These are phyloP conservation scores for Schizopora paradoxa DNA, from an alignment of 1,284 basidiomycete species.

Conservation along the genomic window DNA sequence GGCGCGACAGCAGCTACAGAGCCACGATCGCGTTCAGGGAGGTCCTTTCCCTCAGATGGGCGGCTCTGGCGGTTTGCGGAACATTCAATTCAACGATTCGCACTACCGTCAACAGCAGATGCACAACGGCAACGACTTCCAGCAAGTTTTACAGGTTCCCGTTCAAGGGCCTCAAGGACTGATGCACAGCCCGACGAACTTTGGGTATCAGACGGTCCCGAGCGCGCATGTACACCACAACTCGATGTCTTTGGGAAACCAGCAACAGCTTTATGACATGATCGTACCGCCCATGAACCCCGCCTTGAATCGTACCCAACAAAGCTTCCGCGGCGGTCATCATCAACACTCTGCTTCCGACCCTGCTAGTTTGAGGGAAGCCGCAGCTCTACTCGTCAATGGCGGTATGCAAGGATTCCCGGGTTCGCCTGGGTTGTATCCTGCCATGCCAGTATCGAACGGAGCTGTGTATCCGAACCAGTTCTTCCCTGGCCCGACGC, in stretches of 20 bases:
- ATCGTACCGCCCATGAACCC: constrained; percentile 58
- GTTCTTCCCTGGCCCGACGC: constrained; percentile 44
- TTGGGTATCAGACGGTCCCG: constrained; percentile 47
- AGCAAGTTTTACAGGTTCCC: constrained; percentile 44
- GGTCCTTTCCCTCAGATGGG: constrained; percentile 28
- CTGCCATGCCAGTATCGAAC: constrained; percentile 39
- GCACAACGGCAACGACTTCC: constrained; percentile 16
- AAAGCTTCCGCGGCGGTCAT: constrained; percentile 55
- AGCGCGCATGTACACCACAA: constrained; percentile 36
- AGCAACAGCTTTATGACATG: constrained; percentile 75
- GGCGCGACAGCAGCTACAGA: constrained; percentile 37
- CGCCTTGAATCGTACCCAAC: constrained; percentile 67
- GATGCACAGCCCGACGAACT: constrained; percentile 45
- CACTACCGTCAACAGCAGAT: constrained; percentile 49
- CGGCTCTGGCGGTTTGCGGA: constrained; percentile 27
- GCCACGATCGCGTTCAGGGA: constrained; percentile 5
- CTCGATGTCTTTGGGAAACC: constrained; percentile 57
- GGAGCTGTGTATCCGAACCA: constrained; percentile 62
- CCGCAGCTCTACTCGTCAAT: constrained; percentile 54
- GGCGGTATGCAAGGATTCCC: constrained; percentile 37
- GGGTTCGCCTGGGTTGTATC: constrained; percentile 21
- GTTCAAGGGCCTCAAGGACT: constrained; percentile 40
- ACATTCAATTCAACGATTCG: constrained; percentile 42
- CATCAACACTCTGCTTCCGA: constrained; percentile 79
- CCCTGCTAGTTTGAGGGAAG: constrained; percentile 65